These are phyloP conservation scores for Coemansia sp. DNA, from an alignment of 192 early-diverging fungal species.

Conservation along the genomic window DNA sequence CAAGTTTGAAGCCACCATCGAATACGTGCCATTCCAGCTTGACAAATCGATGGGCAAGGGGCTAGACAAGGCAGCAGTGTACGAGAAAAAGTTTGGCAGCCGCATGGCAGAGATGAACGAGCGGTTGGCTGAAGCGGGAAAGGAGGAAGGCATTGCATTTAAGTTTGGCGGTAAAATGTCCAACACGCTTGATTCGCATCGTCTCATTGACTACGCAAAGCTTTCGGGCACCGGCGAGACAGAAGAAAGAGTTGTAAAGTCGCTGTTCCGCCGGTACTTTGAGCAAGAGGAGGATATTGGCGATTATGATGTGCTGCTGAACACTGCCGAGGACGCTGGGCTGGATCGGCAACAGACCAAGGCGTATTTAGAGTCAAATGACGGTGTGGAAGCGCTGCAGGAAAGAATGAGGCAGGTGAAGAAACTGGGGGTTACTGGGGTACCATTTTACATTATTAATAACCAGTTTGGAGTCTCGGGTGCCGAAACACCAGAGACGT, in stretches of 20 bases:
- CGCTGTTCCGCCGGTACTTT: constrained; percentile 69
- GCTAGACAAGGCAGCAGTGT: constrained; percentile 57
- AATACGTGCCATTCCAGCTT: constrained; percentile 72
- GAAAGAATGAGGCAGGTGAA: constrained; percentile 49
- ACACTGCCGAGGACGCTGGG: constrained; percentile 60
- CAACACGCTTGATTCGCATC: constrained; percentile 67
- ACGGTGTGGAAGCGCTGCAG: constrained; percentile 57
- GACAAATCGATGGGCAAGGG: constrained; percentile 56
- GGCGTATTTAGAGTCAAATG: constrained; percentile 57
- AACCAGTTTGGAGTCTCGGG: constrained; percentile 65
- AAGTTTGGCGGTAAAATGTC: constrained; percentile 62
- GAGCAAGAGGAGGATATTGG: constrained; percentile 69
- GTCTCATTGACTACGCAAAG: constrained; percentile 62
- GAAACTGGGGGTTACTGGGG: constrained; percentile 60
- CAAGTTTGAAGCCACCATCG: constrained; percentile 58
- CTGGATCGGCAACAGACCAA: constrained; percentile 55
- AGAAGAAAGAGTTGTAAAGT: constrained; percentile 61
- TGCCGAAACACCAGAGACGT: constrained; percentile 64
- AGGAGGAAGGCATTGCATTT: constrained; percentile 67
- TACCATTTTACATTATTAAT: constrained; percentile 69
- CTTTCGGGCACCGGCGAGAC: constrained; percentile 34
- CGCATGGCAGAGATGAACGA: constrained; percentile 57
- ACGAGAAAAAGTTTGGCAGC: constrained; percentile 68
- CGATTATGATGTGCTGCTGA: constrained; percentile 59
- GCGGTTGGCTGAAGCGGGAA: constrained; percentile 58